A percentile compares a stretch with the other conserved stretches of the same genome.
Evolutionary conservation across 2,329 filamentous ascomycete species (phyloP).

Genomic region (Aspergillus thermomutatus): DNA sequence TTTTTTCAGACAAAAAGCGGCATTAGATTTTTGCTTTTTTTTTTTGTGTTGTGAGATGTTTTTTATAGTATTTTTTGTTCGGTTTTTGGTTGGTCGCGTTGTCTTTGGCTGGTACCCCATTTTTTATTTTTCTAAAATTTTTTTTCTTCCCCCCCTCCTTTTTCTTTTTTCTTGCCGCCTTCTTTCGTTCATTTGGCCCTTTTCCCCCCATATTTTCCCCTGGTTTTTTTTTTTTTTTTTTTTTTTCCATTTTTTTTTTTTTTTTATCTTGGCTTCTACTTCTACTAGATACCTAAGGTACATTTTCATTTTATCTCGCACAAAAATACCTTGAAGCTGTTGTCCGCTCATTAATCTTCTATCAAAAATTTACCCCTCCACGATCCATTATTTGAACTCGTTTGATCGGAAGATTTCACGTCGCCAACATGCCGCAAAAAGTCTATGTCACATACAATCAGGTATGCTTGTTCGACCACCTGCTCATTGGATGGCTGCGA

Average conservation of each 20-base stretch:
- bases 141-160: too few species aligned
- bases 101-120: too few species aligned
- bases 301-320: background rate
- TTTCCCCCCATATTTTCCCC: too few species aligned
- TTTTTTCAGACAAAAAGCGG: too few species aligned
- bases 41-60: background rate
- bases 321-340: background rate
- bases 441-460: conserved; percentile 90
- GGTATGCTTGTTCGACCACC: conserved; percentile 50
- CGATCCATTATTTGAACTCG: conserved; percentile 1
- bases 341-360: background rate
- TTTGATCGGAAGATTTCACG: conserved; percentile 1
- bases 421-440: conserved; percentile 70
- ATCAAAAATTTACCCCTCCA: conserved; percentile 8
- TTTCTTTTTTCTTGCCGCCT: too few species aligned
- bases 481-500: background rate
- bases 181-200: too few species aligned
- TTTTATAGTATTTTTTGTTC: background rate
- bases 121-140: too few species aligned
- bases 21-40: conserved; percentile 6
- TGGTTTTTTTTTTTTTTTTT: conserved; percentile 4
- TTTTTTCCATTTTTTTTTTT: background rate
- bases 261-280: background rate
- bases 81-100: too few species aligned
- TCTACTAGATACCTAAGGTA: background rate